Conservation (phyloP, 306 rosid genomes). For the Trifolium dubium region DNA sequence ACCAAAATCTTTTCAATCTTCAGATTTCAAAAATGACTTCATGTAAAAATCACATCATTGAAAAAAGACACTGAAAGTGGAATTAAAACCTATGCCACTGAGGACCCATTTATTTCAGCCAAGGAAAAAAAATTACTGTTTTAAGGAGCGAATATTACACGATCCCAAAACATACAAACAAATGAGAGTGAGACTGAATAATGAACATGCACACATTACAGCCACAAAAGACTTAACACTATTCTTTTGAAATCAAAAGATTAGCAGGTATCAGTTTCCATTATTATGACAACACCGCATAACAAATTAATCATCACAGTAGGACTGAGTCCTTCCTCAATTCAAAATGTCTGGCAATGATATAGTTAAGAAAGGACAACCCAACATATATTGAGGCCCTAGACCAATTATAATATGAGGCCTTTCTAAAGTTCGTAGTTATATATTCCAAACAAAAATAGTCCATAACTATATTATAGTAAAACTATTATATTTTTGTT, state of each 20-base stretch:
- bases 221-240: neutral
- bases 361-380: too few relatives aligned
- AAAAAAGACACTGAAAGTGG: neutral
- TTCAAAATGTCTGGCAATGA: neutral
- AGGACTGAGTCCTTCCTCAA: slow-evolving; percentile 10
- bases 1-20: neutral
- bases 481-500: too few relatives aligned
- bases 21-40: neutral
- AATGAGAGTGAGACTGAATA: neutral
- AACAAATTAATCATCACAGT: slow-evolving; percentile 7
- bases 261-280: neutral
- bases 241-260: neutral
- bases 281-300: slow-evolving; percentile 18
- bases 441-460: too few relatives aligned
- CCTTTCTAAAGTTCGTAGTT: too few relatives aligned
- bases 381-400: too few relatives aligned
- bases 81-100: neutral
- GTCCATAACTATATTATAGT: too few relatives aligned
- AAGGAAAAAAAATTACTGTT: neutral
- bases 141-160: neutral
- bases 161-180: slow-evolving; percentile 2
- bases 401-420: too few relatives aligned
- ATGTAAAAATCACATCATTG: neutral
- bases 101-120: neutral
- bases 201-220: neutral